A percentile compares a stretch with the other conserved stretches of the same genome.
Evolutionary conservation across 352 stramenopile species (phyloP).

Genomic region (Phytophthora sp.): DNA sequence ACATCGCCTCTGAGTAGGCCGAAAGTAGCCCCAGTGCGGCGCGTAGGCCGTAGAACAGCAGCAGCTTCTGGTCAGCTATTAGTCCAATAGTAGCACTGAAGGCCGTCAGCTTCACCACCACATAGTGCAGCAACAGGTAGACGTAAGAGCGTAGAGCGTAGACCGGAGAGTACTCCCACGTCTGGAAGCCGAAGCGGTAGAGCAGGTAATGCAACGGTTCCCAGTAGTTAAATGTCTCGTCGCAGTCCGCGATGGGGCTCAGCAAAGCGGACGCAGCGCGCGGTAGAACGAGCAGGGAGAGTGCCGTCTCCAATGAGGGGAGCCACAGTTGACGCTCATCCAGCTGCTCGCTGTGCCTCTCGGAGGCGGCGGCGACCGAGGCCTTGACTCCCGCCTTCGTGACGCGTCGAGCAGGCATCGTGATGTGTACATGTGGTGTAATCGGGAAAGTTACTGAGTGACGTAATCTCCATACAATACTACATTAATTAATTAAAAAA

Average conservation of each 20-base stretch:
- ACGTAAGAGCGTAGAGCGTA: conserved; percentile 97
- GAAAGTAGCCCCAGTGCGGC: conserved; percentile 76
- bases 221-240: conserved; percentile 99
- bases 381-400: conserved; percentile 29
- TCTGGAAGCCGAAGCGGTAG: conserved; percentile 92
- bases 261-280: conserved; percentile 64
- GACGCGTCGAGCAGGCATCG: conserved; percentile 28
- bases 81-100: conserved; percentile 49
- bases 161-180: conserved; percentile 91
- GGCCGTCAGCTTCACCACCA: conserved; percentile 52
- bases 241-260: conserved; percentile 95
- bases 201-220: conserved; percentile 98
- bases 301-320: conserved; percentile 60
- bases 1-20: conserved; percentile 84
- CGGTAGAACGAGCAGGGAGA: conserved; percentile 72
- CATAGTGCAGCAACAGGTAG: conserved; percentile 85
- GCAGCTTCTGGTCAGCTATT: conserved; percentile 57
- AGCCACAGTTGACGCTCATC: conserved; percentile 60
- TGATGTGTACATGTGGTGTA: neutral
- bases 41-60: conserved; percentile 93
- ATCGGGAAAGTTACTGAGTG: neutral
- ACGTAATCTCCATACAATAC: neutral
- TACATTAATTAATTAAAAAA: too few relatives aligned
- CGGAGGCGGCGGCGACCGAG: conserved; percentile 1
- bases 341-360: conserved; percentile 24